Evolutionary conservation across 257 asterid genomes (phyloP).

Genomic region (Handroanthus guayacan): DNA sequence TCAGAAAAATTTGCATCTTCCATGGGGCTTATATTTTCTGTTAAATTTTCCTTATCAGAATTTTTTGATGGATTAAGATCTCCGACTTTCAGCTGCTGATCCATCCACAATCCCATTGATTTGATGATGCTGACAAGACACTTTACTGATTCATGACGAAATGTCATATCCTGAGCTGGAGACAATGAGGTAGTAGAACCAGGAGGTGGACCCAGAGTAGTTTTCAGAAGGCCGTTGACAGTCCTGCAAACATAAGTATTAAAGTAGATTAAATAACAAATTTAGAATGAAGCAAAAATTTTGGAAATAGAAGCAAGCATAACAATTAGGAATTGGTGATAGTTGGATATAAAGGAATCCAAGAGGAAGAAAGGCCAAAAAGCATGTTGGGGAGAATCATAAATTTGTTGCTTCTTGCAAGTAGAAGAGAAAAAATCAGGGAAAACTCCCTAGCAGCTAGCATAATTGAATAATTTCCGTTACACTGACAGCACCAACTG

Average conservation of each 20-base stretch:
- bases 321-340: not conserved
- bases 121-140: conserved; percentile 70
- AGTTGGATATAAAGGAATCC: not conserved
- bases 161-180: conserved; percentile 66
- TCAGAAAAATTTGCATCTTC: conserved; percentile 61
- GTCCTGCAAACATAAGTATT: conserved; percentile 68
- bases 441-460: not conserved
- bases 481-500: not conserved
- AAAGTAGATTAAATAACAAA: conserved; percentile 35
- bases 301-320: not conserved
- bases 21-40: conserved; percentile 39
- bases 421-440: not conserved
- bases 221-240: conserved; percentile 76
- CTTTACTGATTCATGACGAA: conserved; percentile 77
- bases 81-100: conserved; percentile 69
- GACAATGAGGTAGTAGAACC: conserved; percentile 74
- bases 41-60: conserved; percentile 50
- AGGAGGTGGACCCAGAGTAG: conserved; percentile 76
- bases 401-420: not conserved
- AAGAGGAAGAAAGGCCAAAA: not conserved
- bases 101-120: conserved; percentile 78
- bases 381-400: not conserved
- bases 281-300: not conserved
- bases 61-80: conserved; percentile 44
- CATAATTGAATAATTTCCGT: not conserved